phyloP scores from a whole-genome alignment of 805 yeast genomes.

The Saturnispora serradocipensis region DNA sequence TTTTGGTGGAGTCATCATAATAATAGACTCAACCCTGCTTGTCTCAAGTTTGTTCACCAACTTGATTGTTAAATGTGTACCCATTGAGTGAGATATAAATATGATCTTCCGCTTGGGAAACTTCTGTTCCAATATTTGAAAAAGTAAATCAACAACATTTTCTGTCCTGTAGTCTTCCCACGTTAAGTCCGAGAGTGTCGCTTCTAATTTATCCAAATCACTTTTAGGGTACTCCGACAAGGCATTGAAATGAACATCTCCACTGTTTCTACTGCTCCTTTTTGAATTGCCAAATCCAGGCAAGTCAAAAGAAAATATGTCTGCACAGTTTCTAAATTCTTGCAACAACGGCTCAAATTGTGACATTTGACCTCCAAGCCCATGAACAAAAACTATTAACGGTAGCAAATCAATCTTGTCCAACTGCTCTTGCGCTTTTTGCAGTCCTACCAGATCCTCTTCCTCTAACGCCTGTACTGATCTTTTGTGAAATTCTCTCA shows the following conservation, averaged over 20 bases:
- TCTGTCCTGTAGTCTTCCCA: constrained; percentile 37
- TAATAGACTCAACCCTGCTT: constrained; percentile 36
- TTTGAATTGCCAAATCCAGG: constrained; percentile 78
- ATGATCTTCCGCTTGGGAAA: constrained; percentile 37
- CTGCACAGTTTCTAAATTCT: constrained; percentile 51
- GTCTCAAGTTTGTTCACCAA: constrained; percentile 31
- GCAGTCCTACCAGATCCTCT: constrained; percentile 12
- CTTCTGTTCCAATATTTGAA: constrained; percentile 29
- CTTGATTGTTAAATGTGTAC: constrained; percentile 39
- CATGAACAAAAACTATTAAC: constrained; percentile 64
- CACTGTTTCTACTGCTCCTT: constrained; percentile 13
- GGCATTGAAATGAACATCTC: constrained; percentile 10
- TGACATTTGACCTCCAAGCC: constrained; percentile 81
- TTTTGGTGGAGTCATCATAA: constrained; percentile 40
- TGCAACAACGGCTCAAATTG: constrained; percentile 74
- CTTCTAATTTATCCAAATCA: constrained; percentile 14
- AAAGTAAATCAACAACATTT: constrained; percentile 32
- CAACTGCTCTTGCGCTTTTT: constrained; percentile 18
- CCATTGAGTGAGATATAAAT: constrained; percentile 49
- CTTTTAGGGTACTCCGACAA: constrained; percentile 19
- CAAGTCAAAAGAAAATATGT: constrained; percentile 63
- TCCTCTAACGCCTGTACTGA: constrained; percentile 14
- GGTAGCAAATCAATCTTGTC: constrained; percentile 43
- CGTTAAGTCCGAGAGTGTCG: constrained; percentile 27
- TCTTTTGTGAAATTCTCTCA: constrained; percentile 29